These are phyloP conservation scores for Podospora tetraspora DNA, from an alignment of 495 filamentous ascomycete genomes.

Conservation along the genomic window DNA sequence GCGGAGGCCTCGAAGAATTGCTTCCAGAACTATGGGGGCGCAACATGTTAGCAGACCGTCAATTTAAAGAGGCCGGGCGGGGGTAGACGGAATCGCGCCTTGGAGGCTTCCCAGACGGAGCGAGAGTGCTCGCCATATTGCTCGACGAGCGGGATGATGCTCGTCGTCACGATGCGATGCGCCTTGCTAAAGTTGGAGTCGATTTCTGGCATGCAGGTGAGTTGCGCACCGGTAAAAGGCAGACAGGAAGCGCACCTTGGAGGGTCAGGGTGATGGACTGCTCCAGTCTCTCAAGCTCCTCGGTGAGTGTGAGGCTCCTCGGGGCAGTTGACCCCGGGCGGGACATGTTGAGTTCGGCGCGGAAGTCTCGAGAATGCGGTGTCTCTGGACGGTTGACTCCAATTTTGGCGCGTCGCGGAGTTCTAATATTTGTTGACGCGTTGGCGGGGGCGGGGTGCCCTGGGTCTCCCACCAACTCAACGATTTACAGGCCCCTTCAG, in stretches of 20 bases:
- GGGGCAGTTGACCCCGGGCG: constrained; percentile 44
- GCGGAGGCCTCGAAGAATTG: constrained; percentile 98
- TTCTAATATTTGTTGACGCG: constrained; percentile 9
- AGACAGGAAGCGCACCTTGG: constrained; percentile 56
- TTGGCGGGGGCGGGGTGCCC: constrained; percentile 9
- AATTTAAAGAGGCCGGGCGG: constrained; percentile 11
- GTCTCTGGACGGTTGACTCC: not conserved
- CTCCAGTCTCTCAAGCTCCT: constrained; percentile 93
- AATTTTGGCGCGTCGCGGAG: constrained; percentile 7
- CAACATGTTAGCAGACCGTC: not conserved
- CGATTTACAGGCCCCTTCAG: too few relatives aligned
- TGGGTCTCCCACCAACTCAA: not conserved
- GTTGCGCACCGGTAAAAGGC: not conserved
- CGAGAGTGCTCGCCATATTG: constrained; percentile 92
- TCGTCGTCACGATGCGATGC: constrained; percentile 91
- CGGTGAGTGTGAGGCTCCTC: constrained; percentile 74
- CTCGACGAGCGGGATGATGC: constrained; percentile 90
- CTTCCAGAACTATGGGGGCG: constrained; percentile 77
- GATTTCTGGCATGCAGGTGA: constrained; percentile 61
- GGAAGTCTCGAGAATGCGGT: not conserved
- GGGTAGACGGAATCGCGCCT: constrained; percentile 46
- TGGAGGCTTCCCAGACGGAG: constrained; percentile 93
- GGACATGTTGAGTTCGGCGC: constrained; percentile 33
- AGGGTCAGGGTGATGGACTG: constrained; percentile 94
- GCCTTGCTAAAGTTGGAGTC: constrained; percentile 97